Conservation (phyloP, 2,329 filamentous ascomycete species). For the Diaporthe longicolla region DNA sequence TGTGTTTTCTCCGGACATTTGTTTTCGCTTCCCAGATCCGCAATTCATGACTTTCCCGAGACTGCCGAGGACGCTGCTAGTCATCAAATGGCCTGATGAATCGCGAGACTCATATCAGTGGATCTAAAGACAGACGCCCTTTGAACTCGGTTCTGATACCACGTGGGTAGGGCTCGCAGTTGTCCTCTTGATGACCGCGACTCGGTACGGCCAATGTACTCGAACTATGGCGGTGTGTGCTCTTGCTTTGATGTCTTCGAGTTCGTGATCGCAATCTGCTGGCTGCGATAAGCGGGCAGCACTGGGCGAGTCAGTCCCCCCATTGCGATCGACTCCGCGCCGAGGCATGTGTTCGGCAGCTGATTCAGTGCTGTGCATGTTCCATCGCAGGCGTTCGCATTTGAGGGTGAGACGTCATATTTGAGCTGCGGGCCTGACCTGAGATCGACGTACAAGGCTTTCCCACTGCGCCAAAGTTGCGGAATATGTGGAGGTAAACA, state of each 20-base stretch:
- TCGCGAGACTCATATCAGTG: neutral
- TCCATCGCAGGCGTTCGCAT: neutral
- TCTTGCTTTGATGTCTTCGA: neutral
- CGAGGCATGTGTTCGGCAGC: constrained; percentile 9
- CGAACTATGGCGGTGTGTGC: neutral
- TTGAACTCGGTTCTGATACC: neutral
- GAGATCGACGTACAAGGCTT: neutral
- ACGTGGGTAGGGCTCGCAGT: neutral
- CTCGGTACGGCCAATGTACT: too few relatives aligned
- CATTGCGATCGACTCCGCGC: constrained; percentile 14
- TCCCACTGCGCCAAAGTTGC: neutral
- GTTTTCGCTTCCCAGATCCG: neutral
- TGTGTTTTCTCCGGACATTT: neutral
- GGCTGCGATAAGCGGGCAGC: neutral
- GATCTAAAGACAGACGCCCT: too few relatives aligned
- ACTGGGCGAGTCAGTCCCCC: constrained; percentile 2
- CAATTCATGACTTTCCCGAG: constrained; percentile 1
- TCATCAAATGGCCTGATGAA: neutral
- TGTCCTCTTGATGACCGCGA: neutral
- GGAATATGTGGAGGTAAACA: neutral
- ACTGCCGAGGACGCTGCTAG: constrained; percentile 2
- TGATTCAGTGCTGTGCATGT: constrained; percentile 15
- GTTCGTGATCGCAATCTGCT: neutral
- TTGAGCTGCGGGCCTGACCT: neutral
- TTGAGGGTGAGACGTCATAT: neutral